Base-by-base conservation (phyloP, 202 grass and related monocot genomes). In the Schoenoplectus tabernaemontani region DNA sequence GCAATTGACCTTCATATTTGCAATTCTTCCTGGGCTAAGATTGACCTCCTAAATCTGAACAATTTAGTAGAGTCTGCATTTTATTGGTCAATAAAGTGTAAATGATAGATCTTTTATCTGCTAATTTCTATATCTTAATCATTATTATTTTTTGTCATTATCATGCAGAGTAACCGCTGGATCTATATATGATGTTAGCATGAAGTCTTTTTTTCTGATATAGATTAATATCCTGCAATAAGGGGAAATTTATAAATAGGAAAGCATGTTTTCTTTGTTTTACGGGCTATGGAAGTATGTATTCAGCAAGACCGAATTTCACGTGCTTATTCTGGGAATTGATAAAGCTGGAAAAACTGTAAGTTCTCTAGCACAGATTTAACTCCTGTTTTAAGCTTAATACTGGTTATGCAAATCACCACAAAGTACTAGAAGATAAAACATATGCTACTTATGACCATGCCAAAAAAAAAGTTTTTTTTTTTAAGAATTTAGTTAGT, bases 331-430 rank as follows among this genome's bases (percentile, higher is more conserved):
- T 79, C 91, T 99, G 67, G 96, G 96, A 80, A 89, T 99, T 61
- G 84, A 99, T 73, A 95, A 99, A 86, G 78, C 96, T 77, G 96
- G 96, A 61, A 99, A 99, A 89, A 99, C 96, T 82, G 96, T 99
- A 93, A 90, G 81, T 81, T 83, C 50, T 82, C 17, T 66, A 47
- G 36, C 82, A 41, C 83, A 1, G 44, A n/a, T 37, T 72, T 68
- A 56, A 28, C 22, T 83, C 33, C 10, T 23, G 8, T 34, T 79
- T 46, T n/a, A 16, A 80, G n/a, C 43, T 50, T 57, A 60, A 7
- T 74, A 34, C 7, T 13, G 11, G 5, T 44, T 9, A 68, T 46
- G 39, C 44, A 68, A 43, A 51, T 3, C 51, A 51, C 24, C 4
- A n/a, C 11, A 30, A 50, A 28, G 24, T 12, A 4, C 13, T 5